A percentile compares a stretch with the other conserved stretches of the same genome.
Evolutionary conservation across 2,329 filamentous ascomycete species (phyloP).

Genomic region (Mycosphaerella arachidis): DNA sequence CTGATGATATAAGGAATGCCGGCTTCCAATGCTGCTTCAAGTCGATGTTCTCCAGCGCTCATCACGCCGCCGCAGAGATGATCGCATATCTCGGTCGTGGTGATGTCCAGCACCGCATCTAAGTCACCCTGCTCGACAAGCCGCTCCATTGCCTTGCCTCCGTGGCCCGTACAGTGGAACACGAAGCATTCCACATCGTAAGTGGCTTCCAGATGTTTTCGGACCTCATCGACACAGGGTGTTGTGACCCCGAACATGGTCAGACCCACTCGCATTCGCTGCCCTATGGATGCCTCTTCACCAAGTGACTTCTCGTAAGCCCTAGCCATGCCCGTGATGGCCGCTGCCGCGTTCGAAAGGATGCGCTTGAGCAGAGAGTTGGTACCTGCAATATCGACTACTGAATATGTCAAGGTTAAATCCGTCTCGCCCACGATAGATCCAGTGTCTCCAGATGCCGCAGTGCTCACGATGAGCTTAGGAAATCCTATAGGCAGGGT

Average conservation of each 20-base stretch:
- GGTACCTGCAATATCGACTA: conserved; percentile 65
- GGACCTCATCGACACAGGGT: conserved; percentile 56
- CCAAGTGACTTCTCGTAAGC: conserved; percentile 36
- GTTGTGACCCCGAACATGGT: conserved; percentile 76
- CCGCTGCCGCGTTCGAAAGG: conserved; percentile 59
- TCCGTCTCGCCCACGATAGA: conserved; percentile 65
- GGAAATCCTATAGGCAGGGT: conserved; percentile 62
- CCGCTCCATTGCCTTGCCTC: conserved; percentile 65
- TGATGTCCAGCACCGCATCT: conserved; percentile 65
- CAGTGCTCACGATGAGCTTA: conserved; percentile 66
- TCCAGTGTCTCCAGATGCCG: conserved; percentile 62
- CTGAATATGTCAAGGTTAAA: conserved; percentile 65
- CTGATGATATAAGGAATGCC: conserved; percentile 56
- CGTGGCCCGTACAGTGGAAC: conserved; percentile 67
- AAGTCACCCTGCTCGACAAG: conserved; percentile 55
- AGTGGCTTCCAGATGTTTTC: conserved; percentile 46
- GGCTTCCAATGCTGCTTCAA: conserved; percentile 53
- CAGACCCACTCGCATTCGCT: conserved; percentile 54
- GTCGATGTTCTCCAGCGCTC: conserved; percentile 53
- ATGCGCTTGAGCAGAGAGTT: conserved; percentile 57
- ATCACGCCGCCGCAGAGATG: conserved; percentile 60
- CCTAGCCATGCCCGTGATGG: conserved; percentile 56
- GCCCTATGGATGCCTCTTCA: not conserved
- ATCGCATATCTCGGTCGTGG: conserved; percentile 66
- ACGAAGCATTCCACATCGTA: conserved; percentile 56